Base-by-base conservation (phyloP, 2,329 filamentous ascomycete species). In the Xenosphaeropsis pyriputrescens region DNA sequence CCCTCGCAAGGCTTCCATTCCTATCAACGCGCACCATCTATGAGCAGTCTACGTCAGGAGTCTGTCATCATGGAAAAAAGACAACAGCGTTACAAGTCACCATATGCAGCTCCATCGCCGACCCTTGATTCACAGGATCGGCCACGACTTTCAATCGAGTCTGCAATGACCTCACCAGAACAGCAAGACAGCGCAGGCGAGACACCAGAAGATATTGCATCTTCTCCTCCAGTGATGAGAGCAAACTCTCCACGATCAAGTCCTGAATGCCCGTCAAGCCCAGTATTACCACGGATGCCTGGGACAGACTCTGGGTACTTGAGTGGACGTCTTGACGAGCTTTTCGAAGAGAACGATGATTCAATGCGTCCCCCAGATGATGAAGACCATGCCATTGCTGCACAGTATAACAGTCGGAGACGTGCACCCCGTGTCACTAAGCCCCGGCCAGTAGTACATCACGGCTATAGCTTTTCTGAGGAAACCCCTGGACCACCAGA, bases 121-220 rank as follows among this genome's bases (percentile, higher is more conserved):
- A 54, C 58, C 39, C 43, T 54, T 6, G 47, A 49, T 22, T 47
- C 51, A 16, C 54, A 57, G 35, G 52, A 55, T 39, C 45, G 50
- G 34, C 32, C 53, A 4, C 47, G 50, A 38, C 36, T 43, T 14
- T 56, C 54, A 1, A 56, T 56, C 30, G 68, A 74, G 37, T 58
- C 63, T 4, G 57, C 58, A n/a, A 53, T 60, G 33, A 61, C 61
- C 18, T 67, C 67, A 12, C 62, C 67, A 19, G 66, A 68, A 43
- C 63, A 65, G 35, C 50, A 57, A 35, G 41, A 41, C n/a, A 56
- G 62, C 69, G 73, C 38, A 19, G 71, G 67, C 37, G 67, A 80
- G 39, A 93, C 85, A 37, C 81, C 85, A 4, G 76, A 75, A 35
- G 83, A 85, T 38, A 85, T 96, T 48, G 82, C 82, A 2, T 96